Conservation (phyloP, 768 basidiomycete genomes). For the Mrakia blollopis region DNA sequence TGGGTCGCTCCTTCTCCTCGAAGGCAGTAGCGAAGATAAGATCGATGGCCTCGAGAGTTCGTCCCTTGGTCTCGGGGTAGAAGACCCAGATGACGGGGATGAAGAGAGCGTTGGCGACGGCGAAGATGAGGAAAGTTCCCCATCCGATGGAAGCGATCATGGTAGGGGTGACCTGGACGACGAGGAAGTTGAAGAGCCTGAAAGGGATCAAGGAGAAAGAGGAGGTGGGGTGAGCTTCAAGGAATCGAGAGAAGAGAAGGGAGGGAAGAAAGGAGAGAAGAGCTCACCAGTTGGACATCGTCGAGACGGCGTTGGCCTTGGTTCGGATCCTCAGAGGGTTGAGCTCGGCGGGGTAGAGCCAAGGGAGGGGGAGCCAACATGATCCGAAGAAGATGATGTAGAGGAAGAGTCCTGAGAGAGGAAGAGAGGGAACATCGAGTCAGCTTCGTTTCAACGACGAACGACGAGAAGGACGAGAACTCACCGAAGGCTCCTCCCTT, state of each 20-base stretch:
- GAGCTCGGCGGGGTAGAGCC: conserved; percentile 51
- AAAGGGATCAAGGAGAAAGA: neutral
- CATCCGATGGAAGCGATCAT: conserved; percentile 39
- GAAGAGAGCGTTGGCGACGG: conserved; percentile 43
- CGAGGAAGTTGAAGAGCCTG: conserved; percentile 48
- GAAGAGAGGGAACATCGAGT: neutral
- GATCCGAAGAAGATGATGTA: conserved; percentile 43
- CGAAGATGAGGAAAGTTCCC: conserved; percentile 45
- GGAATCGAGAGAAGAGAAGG: neutral
- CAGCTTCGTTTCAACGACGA: neutral
- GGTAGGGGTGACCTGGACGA: conserved; percentile 47
- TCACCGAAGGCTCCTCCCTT: conserved; percentile 47
- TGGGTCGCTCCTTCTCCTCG: conserved; percentile 43
- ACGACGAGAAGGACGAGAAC: neutral
- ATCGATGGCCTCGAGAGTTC: conserved; percentile 48
- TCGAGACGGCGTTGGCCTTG: conserved; percentile 47
- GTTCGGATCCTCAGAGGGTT: conserved; percentile 49
- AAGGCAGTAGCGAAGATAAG: conserved; percentile 48
- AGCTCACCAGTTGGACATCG: conserved; percentile 26
- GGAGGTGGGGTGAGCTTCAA: neutral
- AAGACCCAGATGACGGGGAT: conserved; percentile 40
- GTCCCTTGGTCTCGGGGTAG: conserved; percentile 41
- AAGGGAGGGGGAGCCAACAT: conserved; percentile 47
- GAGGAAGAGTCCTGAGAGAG: conserved; percentile 41
- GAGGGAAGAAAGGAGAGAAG: neutral